Evolutionary conservation across 768 basidiomycete genomes (phyloP), one percentile per base, ranked within the genome.

Genomic region (Suillus ampliporus): DNA sequence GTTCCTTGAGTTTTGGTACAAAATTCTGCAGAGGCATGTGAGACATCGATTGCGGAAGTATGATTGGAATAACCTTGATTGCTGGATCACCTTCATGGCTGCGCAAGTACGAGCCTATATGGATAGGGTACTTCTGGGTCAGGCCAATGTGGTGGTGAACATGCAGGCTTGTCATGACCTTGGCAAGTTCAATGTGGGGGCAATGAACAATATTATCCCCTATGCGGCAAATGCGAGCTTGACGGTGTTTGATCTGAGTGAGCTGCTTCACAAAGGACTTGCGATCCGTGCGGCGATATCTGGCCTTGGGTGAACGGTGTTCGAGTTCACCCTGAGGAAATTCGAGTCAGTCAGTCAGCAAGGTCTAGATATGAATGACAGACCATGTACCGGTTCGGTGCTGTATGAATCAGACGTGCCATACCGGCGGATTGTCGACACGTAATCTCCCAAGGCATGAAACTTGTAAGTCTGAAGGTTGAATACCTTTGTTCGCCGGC

Each of bases 391-490:
- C 2, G 41, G 40, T 51, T 77, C 70, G 1, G 77, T 80, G 0
- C 76, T 73, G 61, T 76, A 80, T 3, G 61, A 65, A 54, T 81
- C 77, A 4, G 74, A 74, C 6, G 78, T 75, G 0, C 81, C 78
- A 64, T 66, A 70, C 6, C 40, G 35, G 1, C n/a, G 37, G 31
- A 74, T 72, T 0, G 67, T 68, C 0, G 23, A 21, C 1, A 46
- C 57, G 21, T 68, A 68, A 44, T 74, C 72, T 4, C 67, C 68
- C 21, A 70, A 38, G 1, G 66, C 64, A 51, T 74, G 72, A 21
- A 63, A 63, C 50, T 71, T 74, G 62, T 72, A 72, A 0, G 71
- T 74, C 11, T 61, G 60, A 7, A 72, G 52, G 41, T 70, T 74
- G 26, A 71, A 61, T n/a, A n/a, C n/a, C n/a, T n/a, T n/a, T n/a